A percentile compares a stretch with the other conserved stretches of the same genome.
These are phyloP conservation scores for Heliamphora exappendiculata DNA, from an alignment of 148 eudicot genomes.

Conservation along the genomic window DNA sequence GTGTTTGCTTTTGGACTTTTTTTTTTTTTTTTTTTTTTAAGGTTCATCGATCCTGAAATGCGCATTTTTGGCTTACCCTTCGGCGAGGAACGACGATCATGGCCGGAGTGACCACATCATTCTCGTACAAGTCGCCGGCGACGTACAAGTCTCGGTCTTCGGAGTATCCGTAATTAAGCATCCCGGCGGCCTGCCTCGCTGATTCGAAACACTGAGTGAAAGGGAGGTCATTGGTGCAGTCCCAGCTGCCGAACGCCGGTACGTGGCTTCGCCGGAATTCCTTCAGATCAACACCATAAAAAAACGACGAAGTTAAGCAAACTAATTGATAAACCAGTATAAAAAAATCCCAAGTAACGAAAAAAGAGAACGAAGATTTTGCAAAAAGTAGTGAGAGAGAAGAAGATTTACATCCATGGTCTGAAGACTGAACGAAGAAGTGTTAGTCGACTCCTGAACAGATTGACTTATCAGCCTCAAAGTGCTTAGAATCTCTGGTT, in stretches of 20 bases:
- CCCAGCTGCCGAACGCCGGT: conserved; percentile 92
- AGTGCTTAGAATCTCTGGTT: conserved; percentile 6
- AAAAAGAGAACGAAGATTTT: background rate
- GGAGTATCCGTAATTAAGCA: conserved; percentile 25
- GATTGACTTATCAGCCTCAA: background rate
- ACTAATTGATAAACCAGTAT: background rate
- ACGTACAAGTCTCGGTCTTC: conserved; percentile 73
- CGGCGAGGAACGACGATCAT: conserved; percentile 87
- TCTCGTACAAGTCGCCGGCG: conserved; percentile 74
- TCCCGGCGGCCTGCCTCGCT: conserved; percentile 44
- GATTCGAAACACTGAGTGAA: conserved; percentile 76
- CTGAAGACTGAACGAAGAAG: no score
- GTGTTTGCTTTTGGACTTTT: background rate
- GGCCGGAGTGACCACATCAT: conserved; percentile 73
- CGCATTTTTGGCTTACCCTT: conserved; percentile 27
- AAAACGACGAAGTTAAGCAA: background rate
- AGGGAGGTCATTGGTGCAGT: conserved; percentile 37
- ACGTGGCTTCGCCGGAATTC: conserved; percentile 54
- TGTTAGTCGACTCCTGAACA: background rate
- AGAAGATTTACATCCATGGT: conserved; percentile 13
- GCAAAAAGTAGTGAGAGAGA: background rate
- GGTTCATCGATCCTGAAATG: background rate
- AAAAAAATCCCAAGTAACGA: no score
- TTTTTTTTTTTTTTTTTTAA: background rate
- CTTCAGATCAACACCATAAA: background rate